Evolutionary conservation across 2,329 filamentous ascomycete genomes (phyloP).

Genomic region (Sordariomycetes sp.): DNA sequence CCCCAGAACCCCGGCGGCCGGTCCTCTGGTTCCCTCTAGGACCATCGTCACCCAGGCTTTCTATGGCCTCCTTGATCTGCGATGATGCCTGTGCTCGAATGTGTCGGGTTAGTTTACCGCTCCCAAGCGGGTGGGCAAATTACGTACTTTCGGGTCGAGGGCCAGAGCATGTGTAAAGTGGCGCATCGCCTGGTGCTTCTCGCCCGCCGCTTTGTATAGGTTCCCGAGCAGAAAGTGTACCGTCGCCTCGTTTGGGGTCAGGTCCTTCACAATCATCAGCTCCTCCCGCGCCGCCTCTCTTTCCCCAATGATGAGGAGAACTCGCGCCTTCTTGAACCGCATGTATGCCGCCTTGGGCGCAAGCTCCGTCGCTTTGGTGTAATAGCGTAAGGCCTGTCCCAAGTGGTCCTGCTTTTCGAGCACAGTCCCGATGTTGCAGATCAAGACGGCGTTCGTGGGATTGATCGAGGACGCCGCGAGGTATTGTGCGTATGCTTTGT

Average conservation of each 20-base stretch:
- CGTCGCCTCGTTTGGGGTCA: constrained; percentile 88
- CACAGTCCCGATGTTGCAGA: constrained; percentile 84
- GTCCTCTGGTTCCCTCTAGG: constrained; percentile 38
- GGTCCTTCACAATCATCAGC: constrained; percentile 75
- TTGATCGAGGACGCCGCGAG: constrained; percentile 80
- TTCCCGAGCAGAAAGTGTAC: constrained; percentile 91
- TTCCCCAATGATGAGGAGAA: constrained; percentile 62
- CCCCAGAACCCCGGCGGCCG: neutral
- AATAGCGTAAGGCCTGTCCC: constrained; percentile 65
- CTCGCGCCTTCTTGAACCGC: constrained; percentile 84
- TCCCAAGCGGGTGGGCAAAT: constrained; percentile 10
- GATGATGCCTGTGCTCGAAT: constrained; percentile 55
- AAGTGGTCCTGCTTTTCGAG: constrained; percentile 81
- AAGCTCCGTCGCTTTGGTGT: constrained; percentile 68
- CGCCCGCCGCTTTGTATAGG: constrained; percentile 59
- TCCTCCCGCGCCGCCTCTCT: constrained; percentile 66
- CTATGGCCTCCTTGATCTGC: constrained; percentile 94
- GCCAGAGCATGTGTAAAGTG: constrained; percentile 94
- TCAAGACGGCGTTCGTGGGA: constrained; percentile 81
- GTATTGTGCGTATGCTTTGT: constrained; percentile 86
- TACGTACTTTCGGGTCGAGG: constrained; percentile 81
- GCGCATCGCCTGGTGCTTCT: constrained; percentile 70
- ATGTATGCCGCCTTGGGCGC: constrained; percentile 72
- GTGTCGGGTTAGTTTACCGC: constrained; percentile 10
- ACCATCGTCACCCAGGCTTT: constrained; percentile 62